Evolutionary conservation across 345 rosid genomes (phyloP).

Genomic region (Brassica incana): DNA sequence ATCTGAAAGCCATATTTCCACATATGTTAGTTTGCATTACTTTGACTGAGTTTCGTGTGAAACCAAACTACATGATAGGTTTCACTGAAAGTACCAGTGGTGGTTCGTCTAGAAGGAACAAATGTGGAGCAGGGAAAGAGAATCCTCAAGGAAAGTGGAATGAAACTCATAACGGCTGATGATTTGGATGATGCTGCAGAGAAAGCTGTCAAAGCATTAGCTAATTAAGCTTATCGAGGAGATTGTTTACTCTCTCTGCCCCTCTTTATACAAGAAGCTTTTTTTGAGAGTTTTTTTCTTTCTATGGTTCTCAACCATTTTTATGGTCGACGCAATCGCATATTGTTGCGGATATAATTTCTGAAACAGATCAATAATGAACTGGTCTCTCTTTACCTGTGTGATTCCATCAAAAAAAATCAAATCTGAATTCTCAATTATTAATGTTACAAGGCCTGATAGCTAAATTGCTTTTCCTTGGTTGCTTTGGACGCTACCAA

Average conservation of each 20-base stretch:
- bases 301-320: constrained; percentile 9
- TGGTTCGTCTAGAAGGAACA: constrained; percentile 78
- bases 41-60: constrained; percentile 1
- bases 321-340: constrained; percentile 29
- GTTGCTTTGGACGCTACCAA: neutral
- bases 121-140: constrained; percentile 87
- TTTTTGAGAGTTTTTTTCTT: neutral
- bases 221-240: constrained; percentile 27
- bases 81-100: constrained; percentile 88
- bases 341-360: constrained; percentile 17
- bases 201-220: constrained; percentile 77
- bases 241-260: neutral
- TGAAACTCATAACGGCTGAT: constrained; percentile 86
- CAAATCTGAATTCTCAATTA: neutral
- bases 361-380: constrained; percentile 32
- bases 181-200: constrained; percentile 98
- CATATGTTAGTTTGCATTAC: neutral
- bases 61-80: constrained; percentile 49
- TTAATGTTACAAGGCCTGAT: neutral
- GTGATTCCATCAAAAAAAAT: neutral
- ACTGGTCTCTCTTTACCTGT: constrained; percentile 9
- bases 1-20: neutral
- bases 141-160: constrained; percentile 94
- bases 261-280: neutral
- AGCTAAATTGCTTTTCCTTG: neutral